Conservation (phyloP, 2,329 filamentous ascomycete genomes). For the Pseudofabraea citricarpa region DNA sequence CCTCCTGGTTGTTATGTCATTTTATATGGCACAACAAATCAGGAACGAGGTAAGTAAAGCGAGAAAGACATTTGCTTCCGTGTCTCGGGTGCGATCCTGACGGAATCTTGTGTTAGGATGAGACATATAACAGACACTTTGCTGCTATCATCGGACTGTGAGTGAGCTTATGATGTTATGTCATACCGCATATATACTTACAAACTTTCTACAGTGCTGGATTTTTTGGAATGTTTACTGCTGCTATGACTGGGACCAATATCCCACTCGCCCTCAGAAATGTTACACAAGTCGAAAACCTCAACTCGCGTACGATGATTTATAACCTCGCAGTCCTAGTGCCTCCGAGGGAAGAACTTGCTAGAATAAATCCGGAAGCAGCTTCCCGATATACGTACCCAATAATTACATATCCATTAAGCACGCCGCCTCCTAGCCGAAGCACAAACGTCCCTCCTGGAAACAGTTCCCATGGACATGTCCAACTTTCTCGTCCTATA, state of each 20-base stretch:
- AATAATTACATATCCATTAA: slow-evolving; percentile 56
- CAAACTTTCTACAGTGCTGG: slow-evolving; percentile 41
- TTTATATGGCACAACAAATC: slow-evolving; percentile 50
- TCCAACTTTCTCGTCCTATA: slow-evolving; percentile 3
- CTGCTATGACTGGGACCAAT: slow-evolving; percentile 71
- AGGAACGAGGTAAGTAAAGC: slow-evolving; percentile 17
- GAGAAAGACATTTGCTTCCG: too few relatives aligned
- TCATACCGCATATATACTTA: too few relatives aligned
- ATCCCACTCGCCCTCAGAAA: slow-evolving; percentile 67
- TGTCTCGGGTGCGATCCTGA: neutral
- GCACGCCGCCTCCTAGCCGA: slow-evolving; percentile 8
- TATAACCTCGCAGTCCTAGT: slow-evolving; percentile 75
- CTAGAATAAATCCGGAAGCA: slow-evolving; percentile 27
- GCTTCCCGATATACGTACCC: slow-evolving; percentile 38
- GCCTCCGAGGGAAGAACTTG: slow-evolving; percentile 23
- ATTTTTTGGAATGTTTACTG: slow-evolving; percentile 77
- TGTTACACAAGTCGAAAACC: slow-evolving; percentile 77
- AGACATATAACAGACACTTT: slow-evolving; percentile 50
- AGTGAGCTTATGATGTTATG: too few relatives aligned
- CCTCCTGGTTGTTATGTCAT: slow-evolving; percentile 57
- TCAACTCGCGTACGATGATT: slow-evolving; percentile 55
- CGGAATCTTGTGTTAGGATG: slow-evolving; percentile 12
- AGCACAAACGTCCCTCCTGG: neutral
- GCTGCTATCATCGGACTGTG: slow-evolving; percentile 61
- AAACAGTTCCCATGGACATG: slow-evolving; percentile 3